Evolutionary conservation across 306 rosid genomes (phyloP).

Genomic region (Ziziphus jujuba): DNA sequence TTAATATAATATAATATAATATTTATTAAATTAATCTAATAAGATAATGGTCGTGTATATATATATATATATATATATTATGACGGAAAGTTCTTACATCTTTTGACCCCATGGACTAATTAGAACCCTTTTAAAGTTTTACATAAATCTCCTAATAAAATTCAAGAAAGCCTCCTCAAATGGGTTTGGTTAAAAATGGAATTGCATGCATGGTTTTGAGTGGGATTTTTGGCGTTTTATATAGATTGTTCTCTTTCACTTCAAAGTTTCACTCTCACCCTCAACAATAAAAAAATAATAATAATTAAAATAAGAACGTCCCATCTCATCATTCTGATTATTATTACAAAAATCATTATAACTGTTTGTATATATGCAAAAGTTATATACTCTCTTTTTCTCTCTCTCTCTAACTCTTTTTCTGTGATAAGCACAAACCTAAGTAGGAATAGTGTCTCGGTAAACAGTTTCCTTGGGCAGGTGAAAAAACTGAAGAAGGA

Average conservation of each 20-base stretch:
- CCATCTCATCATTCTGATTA: constrained; percentile 37
- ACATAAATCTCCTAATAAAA: constrained; percentile 31
- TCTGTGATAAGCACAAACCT: too few relatives aligned
- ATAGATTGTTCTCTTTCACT: constrained; percentile 32
- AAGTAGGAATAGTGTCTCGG: neutral
- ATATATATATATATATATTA: too few relatives aligned
- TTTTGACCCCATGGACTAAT: too few relatives aligned
- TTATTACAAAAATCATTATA: constrained; percentile 37
- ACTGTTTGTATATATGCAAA: constrained; percentile 7
- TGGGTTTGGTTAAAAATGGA: constrained; percentile 47
- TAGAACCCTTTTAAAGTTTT: neutral
- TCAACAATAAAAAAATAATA: neutral
- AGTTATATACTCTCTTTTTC: neutral
- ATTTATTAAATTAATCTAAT: too few relatives aligned
- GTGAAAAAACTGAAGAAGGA: constrained; percentile 22
- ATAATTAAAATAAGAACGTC: constrained; percentile 44
- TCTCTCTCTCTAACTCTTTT: constrained; percentile 5
- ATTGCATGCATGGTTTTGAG: constrained; percentile 67
- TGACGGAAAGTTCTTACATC: too few relatives aligned
- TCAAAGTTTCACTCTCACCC: constrained; percentile 46
- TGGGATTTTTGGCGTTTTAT: constrained; percentile 74
- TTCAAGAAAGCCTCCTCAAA: constrained; percentile 43
- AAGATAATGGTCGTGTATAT: too few relatives aligned
- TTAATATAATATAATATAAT: too few relatives aligned
- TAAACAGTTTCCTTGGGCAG: constrained; percentile 17